phyloP scores from a whole-genome alignment of 2,329 filamentous ascomycete genomes.

The Amphichorda felina region DNA sequence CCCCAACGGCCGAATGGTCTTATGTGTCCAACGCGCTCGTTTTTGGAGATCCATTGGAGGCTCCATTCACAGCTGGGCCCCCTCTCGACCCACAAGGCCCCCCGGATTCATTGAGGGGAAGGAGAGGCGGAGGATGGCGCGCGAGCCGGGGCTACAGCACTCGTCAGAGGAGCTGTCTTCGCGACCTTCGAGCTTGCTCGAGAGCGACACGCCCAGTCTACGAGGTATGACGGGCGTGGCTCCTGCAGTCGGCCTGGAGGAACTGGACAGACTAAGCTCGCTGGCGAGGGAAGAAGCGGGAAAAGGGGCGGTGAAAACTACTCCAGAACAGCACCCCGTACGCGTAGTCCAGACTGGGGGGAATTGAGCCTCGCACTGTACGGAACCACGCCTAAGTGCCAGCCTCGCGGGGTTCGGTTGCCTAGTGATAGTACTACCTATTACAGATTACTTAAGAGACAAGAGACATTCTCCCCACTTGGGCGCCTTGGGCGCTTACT shows the following conservation, averaged over 20 bases:
- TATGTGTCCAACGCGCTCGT: slow-evolving; percentile 12
- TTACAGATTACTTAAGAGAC: no score
- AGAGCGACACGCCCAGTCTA: slow-evolving; percentile 10
- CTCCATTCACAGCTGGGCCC: slow-evolving; percentile 6
- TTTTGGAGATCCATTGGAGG: slow-evolving; percentile 12
- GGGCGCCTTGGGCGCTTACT: no score
- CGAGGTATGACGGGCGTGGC: slow-evolving; percentile 14
- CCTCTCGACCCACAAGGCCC: background rate
- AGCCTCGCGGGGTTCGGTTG: no score
- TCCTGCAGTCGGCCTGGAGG: slow-evolving; percentile 14
- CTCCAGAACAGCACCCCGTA: no score
- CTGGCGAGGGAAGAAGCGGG: slow-evolving; percentile 9
- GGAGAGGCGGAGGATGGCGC: slow-evolving; percentile 16
- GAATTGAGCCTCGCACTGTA: no score
- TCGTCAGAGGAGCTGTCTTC: slow-evolving; percentile 8
- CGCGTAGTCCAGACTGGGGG: no score
- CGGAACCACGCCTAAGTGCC: no score
- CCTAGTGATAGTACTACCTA: no score
- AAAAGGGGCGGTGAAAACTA: background rate
- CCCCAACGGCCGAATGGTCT: slow-evolving; percentile 11
- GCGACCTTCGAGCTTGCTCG: slow-evolving; percentile 7
- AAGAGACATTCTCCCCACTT: no score
- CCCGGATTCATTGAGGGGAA: slow-evolving; percentile 11
- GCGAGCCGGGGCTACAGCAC: slow-evolving; percentile 13
- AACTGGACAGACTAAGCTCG: slow-evolving; percentile 19